Conservation (phyloP, 2,329 filamentous ascomycete species). For the Clonostachys rhizophaga region DNA sequence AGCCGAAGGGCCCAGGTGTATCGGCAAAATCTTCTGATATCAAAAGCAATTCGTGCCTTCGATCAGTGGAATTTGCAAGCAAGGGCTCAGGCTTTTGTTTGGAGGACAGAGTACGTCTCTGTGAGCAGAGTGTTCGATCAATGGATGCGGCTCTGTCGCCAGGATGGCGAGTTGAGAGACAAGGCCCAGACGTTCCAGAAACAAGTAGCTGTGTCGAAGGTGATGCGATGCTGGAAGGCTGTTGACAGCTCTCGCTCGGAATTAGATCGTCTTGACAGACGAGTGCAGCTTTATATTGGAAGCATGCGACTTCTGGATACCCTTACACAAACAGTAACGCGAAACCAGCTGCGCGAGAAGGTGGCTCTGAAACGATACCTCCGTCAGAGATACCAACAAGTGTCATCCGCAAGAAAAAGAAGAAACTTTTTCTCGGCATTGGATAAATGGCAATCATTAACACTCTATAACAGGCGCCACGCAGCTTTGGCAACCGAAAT, state of each 20-base stretch:
- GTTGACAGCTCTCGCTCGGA: background rate
- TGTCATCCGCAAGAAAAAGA: conserved; percentile 21
- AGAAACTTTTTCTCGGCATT: conserved; percentile 23
- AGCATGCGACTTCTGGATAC: conserved; percentile 17
- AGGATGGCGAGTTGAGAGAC: conserved; percentile 7
- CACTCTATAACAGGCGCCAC: conserved; percentile 5
- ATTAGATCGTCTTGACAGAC: conserved; percentile 10
- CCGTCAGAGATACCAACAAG: conserved; percentile 25
- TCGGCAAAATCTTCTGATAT: conserved; percentile 8
- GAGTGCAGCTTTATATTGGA: conserved; percentile 22
- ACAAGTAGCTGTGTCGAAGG: too few species aligned
- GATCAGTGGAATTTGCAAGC: conserved; percentile 23
- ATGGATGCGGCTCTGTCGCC: conserved; percentile 14
- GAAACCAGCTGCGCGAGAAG: conserved; percentile 16
- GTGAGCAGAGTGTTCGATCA: conserved; percentile 15
- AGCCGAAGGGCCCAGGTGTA: conserved; percentile 14
- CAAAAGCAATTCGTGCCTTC: conserved; percentile 13
- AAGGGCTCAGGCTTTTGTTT: conserved; percentile 23
- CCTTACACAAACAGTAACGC: conserved; percentile 15
- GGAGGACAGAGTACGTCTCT: conserved; percentile 22
- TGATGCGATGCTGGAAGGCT: too few species aligned
- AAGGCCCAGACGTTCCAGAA: background rate
- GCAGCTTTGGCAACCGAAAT: conserved; percentile 8
- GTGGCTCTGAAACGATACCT: conserved; percentile 21
- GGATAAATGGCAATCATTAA: conserved; percentile 18